Percentiles rank a stretch among this genome's conserved stretches.
phyloP scores from a whole-genome alignment of 2,329 filamentous ascomycete genomes.

The Aureobasidium namibiae region DNA sequence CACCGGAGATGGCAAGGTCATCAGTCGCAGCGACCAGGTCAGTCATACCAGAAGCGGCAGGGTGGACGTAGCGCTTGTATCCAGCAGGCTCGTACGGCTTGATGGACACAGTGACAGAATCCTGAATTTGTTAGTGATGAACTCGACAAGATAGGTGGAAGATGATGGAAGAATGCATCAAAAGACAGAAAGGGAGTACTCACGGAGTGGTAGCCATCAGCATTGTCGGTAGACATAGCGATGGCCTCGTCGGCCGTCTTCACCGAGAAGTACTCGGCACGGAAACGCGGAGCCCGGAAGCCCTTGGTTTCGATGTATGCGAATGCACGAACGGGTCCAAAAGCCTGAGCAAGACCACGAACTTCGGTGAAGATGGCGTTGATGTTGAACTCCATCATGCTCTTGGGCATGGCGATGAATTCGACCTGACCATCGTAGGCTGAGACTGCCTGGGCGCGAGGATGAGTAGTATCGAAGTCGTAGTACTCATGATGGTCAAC shows the following conservation, averaged over 20 bases:
- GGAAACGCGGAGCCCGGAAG: slow-evolving; percentile 19
- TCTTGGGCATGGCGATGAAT: slow-evolving; percentile 14
- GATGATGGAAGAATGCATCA: background rate
- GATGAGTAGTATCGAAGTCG: background rate
- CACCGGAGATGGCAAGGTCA: background rate
- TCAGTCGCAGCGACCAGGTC: background rate
- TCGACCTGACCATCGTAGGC: slow-evolving; percentile 25
- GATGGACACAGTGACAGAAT: background rate
- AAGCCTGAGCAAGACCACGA: slow-evolving; percentile 15
- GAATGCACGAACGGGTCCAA: slow-evolving; percentile 21
- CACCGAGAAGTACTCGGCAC: slow-evolving; percentile 23
- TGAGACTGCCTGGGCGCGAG: slow-evolving; percentile 6
- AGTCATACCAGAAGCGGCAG: background rate
- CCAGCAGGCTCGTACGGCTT: background rate
- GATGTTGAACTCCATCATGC: slow-evolving; percentile 15
- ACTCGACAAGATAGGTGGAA: no score
- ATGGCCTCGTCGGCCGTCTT: slow-evolving; percentile 16
- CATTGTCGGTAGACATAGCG: background rate
- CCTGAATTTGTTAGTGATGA: background rate
- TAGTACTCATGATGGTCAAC: slow-evolving; percentile 15
- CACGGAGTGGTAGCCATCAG: background rate
- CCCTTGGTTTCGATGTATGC: slow-evolving; percentile 4
- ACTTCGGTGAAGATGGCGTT: slow-evolving; percentile 14
- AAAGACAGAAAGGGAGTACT: background rate
- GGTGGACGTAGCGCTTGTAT: background rate